Evolutionary conservation across 306 rosid genomes (phyloP), one percentile per base, ranked within the genome.

Genomic region (Sesbania bispinosa): DNA sequence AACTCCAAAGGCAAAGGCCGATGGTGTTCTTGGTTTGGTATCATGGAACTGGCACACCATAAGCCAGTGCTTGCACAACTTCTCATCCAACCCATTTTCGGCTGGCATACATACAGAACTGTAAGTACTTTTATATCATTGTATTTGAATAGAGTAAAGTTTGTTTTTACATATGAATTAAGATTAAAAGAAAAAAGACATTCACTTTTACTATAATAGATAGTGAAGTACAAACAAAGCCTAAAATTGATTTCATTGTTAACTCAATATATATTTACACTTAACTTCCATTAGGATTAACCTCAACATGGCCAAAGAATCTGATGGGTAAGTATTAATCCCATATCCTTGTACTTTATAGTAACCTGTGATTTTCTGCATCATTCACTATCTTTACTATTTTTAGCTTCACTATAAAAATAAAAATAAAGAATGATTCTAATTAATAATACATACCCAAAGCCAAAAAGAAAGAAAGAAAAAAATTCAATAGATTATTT

Each of bases 41-140:
- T 82, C 99, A 96, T 16, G 99, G 99, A 80, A 94, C 91, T 47
- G 99, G 99, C 78, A 94, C 97, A 81, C 91, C 99, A 86, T 87
- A 89, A 61, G 99, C 99, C 80, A 91, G 78, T 32, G 99, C 97
- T 79, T 76, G 96, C 79, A 91, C 66, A 73, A 81, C 73, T 80
- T 94, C 97, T 82, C 97, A 97, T 68, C 85, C 99, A 46, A 85
- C 78, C 99, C 97, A 94, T 72, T 88, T 89, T 79, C 97, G 97
- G 59, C 97, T 94, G 85, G 45, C 75, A 85, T 46, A 57, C 71
- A 87, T 63, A 76, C 55, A 75, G 72, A 78, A 73, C 35, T 38
- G 30, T 58, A 73, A 75, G 67, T 54, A 63, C 71, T 74, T 69
- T 33, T 48, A 19, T 41, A 59, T n/a, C 67, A 33, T 4, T 33